Percentiles rank a stretch among this genome's conserved stretches.
phyloP scores from a whole-genome alignment of 495 filamentous ascomycete genomes.

The Penicillium soppii region DNA sequence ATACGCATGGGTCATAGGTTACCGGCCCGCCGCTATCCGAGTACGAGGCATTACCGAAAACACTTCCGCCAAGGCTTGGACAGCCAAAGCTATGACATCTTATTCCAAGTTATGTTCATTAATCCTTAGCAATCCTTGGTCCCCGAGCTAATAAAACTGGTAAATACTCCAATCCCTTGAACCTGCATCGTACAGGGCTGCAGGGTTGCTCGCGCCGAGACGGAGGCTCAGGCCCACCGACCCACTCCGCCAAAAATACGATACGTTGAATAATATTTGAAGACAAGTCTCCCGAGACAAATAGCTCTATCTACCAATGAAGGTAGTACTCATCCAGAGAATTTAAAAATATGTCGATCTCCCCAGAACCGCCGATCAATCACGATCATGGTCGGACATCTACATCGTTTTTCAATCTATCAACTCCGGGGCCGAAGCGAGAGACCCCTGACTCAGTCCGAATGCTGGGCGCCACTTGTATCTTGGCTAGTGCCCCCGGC shows the following conservation, averaged over 20 bases:
- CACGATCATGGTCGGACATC: no score
- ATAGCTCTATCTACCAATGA: no score
- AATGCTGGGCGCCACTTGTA: not conserved
- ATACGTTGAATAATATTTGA: no score
- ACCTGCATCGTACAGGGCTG: no score
- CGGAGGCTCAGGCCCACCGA: not conserved
- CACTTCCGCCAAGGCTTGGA: not conserved
- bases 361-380: not conserved
- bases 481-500: not conserved
- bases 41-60: not conserved
- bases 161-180: no score
- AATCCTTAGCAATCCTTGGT: no score
- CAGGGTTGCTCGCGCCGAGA: not conserved
- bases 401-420: no score
- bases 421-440: not conserved
- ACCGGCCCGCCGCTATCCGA: slow-evolving; percentile 1
- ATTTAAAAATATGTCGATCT: not conserved
- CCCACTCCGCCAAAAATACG: not conserved
- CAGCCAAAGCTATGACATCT: no score
- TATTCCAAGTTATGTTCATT: not conserved
- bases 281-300: no score
- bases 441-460: slow-evolving; percentile 1
- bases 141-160: no score
- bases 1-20: no score
- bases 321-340: no score